Conservation (phyloP, 2,329 filamentous ascomycete species). For the Dissoconium aciculare region DNA sequence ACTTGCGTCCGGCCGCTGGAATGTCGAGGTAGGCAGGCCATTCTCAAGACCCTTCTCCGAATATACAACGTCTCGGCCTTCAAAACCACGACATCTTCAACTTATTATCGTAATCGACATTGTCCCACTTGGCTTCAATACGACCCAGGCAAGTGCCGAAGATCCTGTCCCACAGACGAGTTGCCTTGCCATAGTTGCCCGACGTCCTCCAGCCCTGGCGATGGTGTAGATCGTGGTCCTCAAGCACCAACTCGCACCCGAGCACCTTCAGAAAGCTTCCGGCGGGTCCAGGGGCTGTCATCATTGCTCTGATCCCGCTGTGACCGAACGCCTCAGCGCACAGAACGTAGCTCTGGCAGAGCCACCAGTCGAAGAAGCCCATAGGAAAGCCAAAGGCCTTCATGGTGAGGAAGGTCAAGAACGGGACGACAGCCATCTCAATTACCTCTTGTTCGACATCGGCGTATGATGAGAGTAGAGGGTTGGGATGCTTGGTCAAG, state of each 20-base stretch:
- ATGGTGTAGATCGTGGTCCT: slow-evolving; percentile 31
- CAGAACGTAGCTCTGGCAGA: slow-evolving; percentile 32
- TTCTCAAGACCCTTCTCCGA: too few relatives aligned
- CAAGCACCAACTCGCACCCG: slow-evolving; percentile 27
- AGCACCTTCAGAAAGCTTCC: slow-evolving; percentile 23
- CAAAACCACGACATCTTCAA: slow-evolving; percentile 1
- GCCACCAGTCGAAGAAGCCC: slow-evolving; percentile 36
- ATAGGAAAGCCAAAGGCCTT: slow-evolving; percentile 28
- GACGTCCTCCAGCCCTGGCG: slow-evolving; percentile 27
- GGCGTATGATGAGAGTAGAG: slow-evolving; percentile 30
- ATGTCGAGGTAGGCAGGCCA: too few relatives aligned
- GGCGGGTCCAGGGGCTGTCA: slow-evolving; percentile 23
- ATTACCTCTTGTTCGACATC: slow-evolving; percentile 31
- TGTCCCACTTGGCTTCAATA: slow-evolving; percentile 21
- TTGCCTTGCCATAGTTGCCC: slow-evolving; percentile 28
- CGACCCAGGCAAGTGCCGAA: slow-evolving; percentile 22
- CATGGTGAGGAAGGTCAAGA: slow-evolving; percentile 27
- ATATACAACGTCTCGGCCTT: too few relatives aligned
- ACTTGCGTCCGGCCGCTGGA: too few relatives aligned
- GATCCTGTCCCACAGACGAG: slow-evolving; percentile 22
- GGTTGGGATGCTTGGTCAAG: slow-evolving; percentile 33
- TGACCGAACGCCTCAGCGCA: slow-evolving; percentile 29
- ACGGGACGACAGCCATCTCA: slow-evolving; percentile 29
- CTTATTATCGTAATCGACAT: slow-evolving; percentile 8
- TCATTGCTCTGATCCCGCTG: slow-evolving; percentile 27